phyloP scores from a whole-genome alignment of 805 yeast species.

The Brettanomyces sp. region DNA sequence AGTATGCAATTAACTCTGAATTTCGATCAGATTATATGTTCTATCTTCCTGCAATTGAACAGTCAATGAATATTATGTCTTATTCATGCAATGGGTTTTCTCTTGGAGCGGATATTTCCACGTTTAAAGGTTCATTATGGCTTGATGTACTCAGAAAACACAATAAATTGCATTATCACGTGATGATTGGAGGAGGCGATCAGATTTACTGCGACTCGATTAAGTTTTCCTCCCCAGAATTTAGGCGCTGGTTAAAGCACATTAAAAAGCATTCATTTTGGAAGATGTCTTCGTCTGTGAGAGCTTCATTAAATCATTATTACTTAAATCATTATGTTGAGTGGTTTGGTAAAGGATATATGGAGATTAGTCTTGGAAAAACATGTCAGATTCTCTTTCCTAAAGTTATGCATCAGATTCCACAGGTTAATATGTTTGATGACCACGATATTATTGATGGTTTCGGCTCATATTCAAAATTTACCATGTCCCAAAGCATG shows the following conservation, averaged over 20 bases:
- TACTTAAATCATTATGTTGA: conserved; percentile 66
- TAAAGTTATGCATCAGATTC: conserved; percentile 70
- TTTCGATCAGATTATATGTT: conserved; percentile 41
- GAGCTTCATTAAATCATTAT: conserved; percentile 47
- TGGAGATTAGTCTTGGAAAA: conserved; percentile 61
- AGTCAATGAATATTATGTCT: conserved; percentile 74
- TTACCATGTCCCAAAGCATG: conserved; percentile 63
- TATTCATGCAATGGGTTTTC: conserved; percentile 92
- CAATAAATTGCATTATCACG: conserved; percentile 54
- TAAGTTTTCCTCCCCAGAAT: conserved; percentile 45
- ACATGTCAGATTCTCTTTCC: conserved; percentile 66
- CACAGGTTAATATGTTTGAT: conserved; percentile 78
- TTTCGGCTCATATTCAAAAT: conserved; percentile 76
- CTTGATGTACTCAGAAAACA: conserved; percentile 71
- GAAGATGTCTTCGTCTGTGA: conserved; percentile 37
- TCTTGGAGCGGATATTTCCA: conserved; percentile 52
- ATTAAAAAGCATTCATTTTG: conserved; percentile 34
- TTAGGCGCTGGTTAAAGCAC: conserved; percentile 56
- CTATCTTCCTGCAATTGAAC: conserved; percentile 51
- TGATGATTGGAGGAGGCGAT: conserved; percentile 97
- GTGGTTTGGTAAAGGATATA: conserved; percentile 89
- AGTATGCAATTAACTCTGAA: conserved; percentile 50
- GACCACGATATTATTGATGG: conserved; percentile 98
- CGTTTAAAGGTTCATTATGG: conserved; percentile 77
- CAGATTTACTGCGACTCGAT: conserved; percentile 86